Evolutionary conservation across 163 green algal species (phyloP).

Genomic region (Volvox carteri): DNA sequence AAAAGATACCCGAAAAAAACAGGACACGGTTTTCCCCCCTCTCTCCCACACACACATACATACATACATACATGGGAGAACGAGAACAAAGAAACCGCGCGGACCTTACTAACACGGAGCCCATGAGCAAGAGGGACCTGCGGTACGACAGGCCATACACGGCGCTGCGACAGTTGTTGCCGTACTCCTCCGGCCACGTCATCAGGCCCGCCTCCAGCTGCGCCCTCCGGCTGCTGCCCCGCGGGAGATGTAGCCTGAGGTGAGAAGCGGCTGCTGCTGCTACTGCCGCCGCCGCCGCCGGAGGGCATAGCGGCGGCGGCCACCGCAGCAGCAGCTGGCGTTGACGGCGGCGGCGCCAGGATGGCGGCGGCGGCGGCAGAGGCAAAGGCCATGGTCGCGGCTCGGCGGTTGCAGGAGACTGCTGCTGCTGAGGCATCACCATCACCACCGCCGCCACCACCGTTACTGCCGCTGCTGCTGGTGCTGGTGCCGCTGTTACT

Average conservation of each 20-base stretch:
- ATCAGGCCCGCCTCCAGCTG: not conserved
- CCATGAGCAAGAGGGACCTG: not conserved
- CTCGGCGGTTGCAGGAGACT: not conserved
- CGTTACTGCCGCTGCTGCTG: no score
- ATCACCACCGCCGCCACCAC: no score
- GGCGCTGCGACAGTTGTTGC: not conserved
- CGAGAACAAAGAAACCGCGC: no score
- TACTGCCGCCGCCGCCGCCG: not conserved
- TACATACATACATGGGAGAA: no score
- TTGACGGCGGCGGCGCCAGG: not conserved
- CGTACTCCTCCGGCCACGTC: not conserved
- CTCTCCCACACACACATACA: no score
- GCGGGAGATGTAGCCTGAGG: constrained; percentile 7
- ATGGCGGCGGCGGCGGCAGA: not conserved
- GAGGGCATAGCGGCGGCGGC: not conserved
- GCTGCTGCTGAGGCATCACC: not conserved
- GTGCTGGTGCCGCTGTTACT: not conserved
- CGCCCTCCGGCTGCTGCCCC: not conserved
- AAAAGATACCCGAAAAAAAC: no score
- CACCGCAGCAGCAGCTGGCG: not conserved
- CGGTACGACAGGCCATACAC: not conserved
- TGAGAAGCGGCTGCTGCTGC: not conserved
- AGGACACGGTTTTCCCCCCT: no score
- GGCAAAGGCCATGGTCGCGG: not conserved
- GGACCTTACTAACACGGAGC: constrained; percentile 21